Evolutionary conservation across 2,329 filamentous ascomycete genomes (phyloP).

Genomic region (Colletotrichum sp.): DNA sequence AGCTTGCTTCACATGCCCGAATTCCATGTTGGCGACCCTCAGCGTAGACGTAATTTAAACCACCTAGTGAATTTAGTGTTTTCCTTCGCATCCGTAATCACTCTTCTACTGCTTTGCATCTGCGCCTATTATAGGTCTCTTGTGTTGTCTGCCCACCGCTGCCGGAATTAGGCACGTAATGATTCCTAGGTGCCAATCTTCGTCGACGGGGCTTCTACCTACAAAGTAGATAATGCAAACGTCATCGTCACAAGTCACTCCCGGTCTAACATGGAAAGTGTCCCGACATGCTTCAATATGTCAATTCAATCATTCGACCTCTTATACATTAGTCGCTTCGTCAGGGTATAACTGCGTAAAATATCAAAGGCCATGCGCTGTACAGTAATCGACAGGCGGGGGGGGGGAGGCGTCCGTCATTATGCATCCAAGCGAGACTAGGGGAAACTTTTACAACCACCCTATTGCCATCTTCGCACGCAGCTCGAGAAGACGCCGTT

Average conservation of each 20-base stretch:
- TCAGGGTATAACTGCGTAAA: conserved; percentile 38
- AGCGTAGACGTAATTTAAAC: neutral
- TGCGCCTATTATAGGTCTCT: neutral
- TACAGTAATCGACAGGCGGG: conserved; percentile 26
- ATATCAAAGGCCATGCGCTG: conserved; percentile 27
- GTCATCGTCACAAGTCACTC: neutral
- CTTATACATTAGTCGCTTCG: conserved; percentile 37
- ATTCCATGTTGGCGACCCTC: neutral
- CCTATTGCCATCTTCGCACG: neutral
- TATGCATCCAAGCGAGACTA: conserved; percentile 27
- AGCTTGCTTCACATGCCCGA: neutral
- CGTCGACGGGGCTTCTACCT: neutral
- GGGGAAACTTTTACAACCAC: neutral
- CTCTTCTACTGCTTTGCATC: neutral
- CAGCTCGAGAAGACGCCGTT: neutral
- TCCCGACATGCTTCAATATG: neutral
- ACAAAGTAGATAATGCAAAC: neutral
- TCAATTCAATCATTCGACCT: conserved; percentile 4
- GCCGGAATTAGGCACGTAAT: neutral
- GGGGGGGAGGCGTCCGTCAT: neutral
- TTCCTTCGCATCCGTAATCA: neutral
- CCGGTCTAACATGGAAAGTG: neutral
- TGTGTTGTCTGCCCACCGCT: neutral
- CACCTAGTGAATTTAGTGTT: neutral
- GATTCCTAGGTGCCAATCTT: neutral